phyloP scores from a whole-genome alignment of 177 flowering plant genomes.

The Tripterygium wilfordii region DNA sequence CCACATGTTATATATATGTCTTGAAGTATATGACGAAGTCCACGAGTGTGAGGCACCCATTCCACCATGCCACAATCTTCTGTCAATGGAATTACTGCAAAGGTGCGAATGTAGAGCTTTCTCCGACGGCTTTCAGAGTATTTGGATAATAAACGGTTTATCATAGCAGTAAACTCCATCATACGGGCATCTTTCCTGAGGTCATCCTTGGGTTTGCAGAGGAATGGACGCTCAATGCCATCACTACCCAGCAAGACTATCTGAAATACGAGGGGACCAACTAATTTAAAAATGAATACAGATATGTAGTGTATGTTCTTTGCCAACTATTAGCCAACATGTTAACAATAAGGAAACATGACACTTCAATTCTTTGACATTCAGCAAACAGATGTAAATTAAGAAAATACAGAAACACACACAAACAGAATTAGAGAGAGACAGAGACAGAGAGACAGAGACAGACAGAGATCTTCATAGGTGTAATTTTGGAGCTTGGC shows the following conservation, averaged over 20 bases:
- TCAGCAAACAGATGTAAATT: no score
- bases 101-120: constrained; percentile 95
- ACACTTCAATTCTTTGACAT: no score
- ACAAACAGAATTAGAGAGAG: no score
- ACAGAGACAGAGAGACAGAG: no score
- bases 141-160: constrained; percentile 85
- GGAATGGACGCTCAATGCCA: constrained; percentile 86
- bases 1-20: constrained; percentile 89
- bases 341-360: no score
- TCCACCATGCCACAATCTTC: constrained; percentile 99
- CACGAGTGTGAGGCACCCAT: constrained; percentile 99
- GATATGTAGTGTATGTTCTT: no score
- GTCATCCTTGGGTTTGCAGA: constrained; percentile 99
- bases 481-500: no score
- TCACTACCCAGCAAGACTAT: constrained; percentile 88
- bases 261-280: no score
- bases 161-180: constrained; percentile 99
- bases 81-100: constrained; percentile 93
- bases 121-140: constrained; percentile 97
- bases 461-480: no score
- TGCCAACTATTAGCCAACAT: no score
- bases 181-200: constrained; percentile 99
- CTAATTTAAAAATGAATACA: no score
- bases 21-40: constrained; percentile 95
- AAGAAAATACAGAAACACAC: no score